Base-by-base conservation (phyloP, 1,284 basidiomycete genomes). In the Sporisorium iseilematis-ciliati region DNA sequence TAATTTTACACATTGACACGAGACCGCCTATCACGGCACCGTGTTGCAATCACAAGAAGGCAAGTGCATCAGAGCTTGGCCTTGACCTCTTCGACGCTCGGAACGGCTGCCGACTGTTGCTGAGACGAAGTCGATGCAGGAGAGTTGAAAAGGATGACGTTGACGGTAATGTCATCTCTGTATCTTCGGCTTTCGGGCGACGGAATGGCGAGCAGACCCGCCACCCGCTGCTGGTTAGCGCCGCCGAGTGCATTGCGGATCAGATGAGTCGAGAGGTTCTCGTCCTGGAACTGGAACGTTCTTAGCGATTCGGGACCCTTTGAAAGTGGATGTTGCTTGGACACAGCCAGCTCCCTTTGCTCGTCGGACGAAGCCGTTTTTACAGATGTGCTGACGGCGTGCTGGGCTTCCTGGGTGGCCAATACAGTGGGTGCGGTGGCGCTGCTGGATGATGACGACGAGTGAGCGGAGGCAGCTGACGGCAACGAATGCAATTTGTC, bases 161-260 rank as follows among this genome's bases (percentile, higher is more conserved):
- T 79, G 63, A 79, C 78, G 7, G 75, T 77, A 14, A 77, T 73
- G 42, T 81, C 83, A 50, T 84, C 83, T 25, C 81, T 70, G 60
- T 80, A 85, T 49, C 82, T 61, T 81, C 88, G 65, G 66, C 81
- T 83, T 93, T 89, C 61, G 91, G 94, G 93, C 6, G 93, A 89
- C 23, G 93, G 93, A 64, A 99, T 93, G 83, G 93, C 95, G 81
- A 98, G 87, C 72, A 92, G 82, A 82, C 89, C 89, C 23, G 90
- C 89, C 60, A 97, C 88, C 57, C 87, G 86, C 64, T 87, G 87
- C 66, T 89, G 88, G 82, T 97, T 91, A 0, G 90, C 94, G 20
- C 95, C 95, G 29, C 93, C 95, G 65, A 98, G 90, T 14, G 94
- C 93, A 82, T 99, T 99, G 73, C 96, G 89, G 70, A 98, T 94